Conservation (phyloP, 768 basidiomycete species). For the Gymnopilus dilepis region DNA sequence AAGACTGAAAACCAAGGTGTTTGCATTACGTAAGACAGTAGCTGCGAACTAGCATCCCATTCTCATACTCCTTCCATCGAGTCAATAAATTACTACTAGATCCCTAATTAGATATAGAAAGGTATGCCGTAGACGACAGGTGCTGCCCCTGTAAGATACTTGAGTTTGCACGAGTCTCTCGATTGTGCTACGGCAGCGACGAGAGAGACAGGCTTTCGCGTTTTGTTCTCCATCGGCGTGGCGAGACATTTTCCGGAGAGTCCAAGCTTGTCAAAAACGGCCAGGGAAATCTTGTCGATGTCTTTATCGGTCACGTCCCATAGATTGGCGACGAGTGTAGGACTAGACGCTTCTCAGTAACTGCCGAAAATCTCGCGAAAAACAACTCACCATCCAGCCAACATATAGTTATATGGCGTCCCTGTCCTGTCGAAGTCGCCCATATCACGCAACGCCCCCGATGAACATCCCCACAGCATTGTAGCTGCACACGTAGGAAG, state of each 20-base stretch:
- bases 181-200: slow-evolving; percentile 82
- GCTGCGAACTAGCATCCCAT: too few relatives aligned
- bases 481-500: slow-evolving; percentile 88
- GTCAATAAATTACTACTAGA: slow-evolving; percentile 11
- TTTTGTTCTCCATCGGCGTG: slow-evolving; percentile 21
- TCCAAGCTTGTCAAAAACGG: slow-evolving; percentile 77
- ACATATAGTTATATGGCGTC: slow-evolving; percentile 93
- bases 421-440: slow-evolving; percentile 94
- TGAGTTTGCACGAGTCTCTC: slow-evolving; percentile 84
- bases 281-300: slow-evolving; percentile 89
- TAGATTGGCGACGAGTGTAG: slow-evolving; percentile 90
- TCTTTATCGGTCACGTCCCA: slow-evolving; percentile 99
- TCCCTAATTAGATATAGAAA: slow-evolving; percentile 63
- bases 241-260: slow-evolving; percentile 45
- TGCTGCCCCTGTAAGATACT: slow-evolving; percentile 93
- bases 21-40: too few relatives aligned
- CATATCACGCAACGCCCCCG: slow-evolving; percentile 85
- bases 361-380: not conserved
- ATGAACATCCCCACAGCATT: slow-evolving; percentile 99
- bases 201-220: slow-evolving; percentile 45
- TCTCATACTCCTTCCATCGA: too few relatives aligned
- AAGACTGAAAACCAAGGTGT: too few relatives aligned
- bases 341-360: slow-evolving; percentile 49
- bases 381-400: slow-evolving; percentile 88
- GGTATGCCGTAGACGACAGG: slow-evolving; percentile 96